phyloP scores from a whole-genome alignment of 2,329 filamentous ascomycete genomes.

The Decorospora gaudefroyi region DNA sequence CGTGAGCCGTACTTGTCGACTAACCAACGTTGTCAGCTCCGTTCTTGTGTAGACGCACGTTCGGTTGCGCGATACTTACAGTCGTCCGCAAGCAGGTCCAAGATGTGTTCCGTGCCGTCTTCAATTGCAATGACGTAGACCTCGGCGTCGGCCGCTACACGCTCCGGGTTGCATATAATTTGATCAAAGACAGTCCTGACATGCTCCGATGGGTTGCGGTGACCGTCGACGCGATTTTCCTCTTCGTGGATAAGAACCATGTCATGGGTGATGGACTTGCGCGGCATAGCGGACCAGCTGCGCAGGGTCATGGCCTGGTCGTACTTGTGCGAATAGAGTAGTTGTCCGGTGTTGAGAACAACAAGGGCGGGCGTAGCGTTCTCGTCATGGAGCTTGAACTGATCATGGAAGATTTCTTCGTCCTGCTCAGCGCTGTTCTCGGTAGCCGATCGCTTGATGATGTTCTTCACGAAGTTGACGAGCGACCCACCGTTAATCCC shows the following conservation, averaged over 20 bases:
- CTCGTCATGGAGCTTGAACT: constrained; percentile 19
- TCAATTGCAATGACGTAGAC: constrained; percentile 74
- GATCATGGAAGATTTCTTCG: constrained; percentile 27
- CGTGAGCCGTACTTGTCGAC: constrained; percentile 32
- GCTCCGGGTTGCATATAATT: constrained; percentile 56
- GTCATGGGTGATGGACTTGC: constrained; percentile 63
- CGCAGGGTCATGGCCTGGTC: constrained; percentile 62
- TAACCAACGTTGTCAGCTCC: constrained; percentile 18
- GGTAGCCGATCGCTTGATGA: constrained; percentile 41
- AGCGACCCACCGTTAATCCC: constrained; percentile 73
- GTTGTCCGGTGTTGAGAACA: constrained; percentile 76
- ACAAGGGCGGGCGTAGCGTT: constrained; percentile 63
- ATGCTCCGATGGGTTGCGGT: constrained; percentile 64
- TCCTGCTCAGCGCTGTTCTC: constrained; percentile 12
- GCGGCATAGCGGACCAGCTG: constrained; percentile 63
- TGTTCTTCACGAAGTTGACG: constrained; percentile 63
- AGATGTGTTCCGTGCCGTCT: constrained; percentile 63
- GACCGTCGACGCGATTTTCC: constrained; percentile 66
- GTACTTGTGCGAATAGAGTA: constrained; percentile 72
- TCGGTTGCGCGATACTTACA: constrained; percentile 49
- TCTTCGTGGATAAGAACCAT: constrained; percentile 57
- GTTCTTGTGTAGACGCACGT: background rate
- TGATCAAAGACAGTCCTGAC: constrained; percentile 68
- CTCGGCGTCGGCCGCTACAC: constrained; percentile 57
- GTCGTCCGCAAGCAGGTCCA: constrained; percentile 62